These are phyloP conservation scores for Anisogramma anomala DNA, from an alignment of 2,329 filamentous ascomycete genomes.

Conservation along the genomic window DNA sequence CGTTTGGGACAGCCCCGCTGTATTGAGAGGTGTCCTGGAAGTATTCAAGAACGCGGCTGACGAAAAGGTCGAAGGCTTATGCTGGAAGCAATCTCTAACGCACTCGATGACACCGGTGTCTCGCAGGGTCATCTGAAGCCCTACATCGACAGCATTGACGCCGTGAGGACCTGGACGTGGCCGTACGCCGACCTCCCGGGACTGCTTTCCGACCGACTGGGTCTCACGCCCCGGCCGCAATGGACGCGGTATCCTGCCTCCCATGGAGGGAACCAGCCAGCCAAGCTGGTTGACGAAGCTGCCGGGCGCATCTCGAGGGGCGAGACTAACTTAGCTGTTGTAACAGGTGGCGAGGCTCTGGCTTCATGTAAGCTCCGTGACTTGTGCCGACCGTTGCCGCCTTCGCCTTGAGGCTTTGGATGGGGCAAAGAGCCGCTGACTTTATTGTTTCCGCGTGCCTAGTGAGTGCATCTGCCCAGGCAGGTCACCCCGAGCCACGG, in stretches of 20 bases:
- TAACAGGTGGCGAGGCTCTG: slow-evolving; percentile 54
- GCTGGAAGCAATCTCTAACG: slow-evolving; percentile 39
- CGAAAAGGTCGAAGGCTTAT: too few species aligned
- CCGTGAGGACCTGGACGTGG: slow-evolving; percentile 57
- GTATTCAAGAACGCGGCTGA: too few species aligned
- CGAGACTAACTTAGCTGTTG: slow-evolving; percentile 42
- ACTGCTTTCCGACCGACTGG: slow-evolving; percentile 38
- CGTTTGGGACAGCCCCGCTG: too few species aligned
- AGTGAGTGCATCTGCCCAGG: slow-evolving; percentile 25
- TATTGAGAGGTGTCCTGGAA: too few species aligned
- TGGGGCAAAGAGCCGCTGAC: background rate
- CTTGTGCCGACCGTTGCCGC: background rate
- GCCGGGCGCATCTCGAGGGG: slow-evolving; percentile 43
- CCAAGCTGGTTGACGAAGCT: slow-evolving; percentile 50
- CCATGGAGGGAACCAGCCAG: slow-evolving; percentile 54
- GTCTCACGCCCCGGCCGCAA: slow-evolving; percentile 27
- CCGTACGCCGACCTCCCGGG: slow-evolving; percentile 48
- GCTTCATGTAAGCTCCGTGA: slow-evolving; percentile 36
- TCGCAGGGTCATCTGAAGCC: slow-evolving; percentile 26
- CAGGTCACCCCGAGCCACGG: slow-evolving; percentile 34
- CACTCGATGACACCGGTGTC: slow-evolving; percentile 37
- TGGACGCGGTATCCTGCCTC: slow-evolving; percentile 37
- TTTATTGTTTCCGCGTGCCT: background rate
- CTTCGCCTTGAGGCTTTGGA: background rate
- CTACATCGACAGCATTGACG: slow-evolving; percentile 44